Evolutionary conservation across 176 grass and related monocot species (phyloP).

Genomic region (Canna indica): DNA sequence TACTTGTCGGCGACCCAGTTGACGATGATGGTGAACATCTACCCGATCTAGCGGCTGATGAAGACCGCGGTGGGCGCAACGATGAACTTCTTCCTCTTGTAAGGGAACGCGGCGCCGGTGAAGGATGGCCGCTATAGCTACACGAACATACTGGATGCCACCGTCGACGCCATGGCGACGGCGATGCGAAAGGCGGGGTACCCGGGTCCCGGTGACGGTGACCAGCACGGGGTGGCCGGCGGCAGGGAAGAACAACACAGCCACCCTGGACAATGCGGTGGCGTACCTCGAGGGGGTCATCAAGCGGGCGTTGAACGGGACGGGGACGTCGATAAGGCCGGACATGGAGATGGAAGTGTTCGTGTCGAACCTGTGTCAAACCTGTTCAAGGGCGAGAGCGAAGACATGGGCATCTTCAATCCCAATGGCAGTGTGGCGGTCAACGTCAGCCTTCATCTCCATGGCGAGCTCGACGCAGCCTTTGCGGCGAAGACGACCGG

Average conservation of each 20-base stretch:
- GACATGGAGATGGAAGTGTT: conserved; percentile 42
- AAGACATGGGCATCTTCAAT: conserved; percentile 56
- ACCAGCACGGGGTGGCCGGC: conserved; percentile 72
- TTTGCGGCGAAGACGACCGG: too few species aligned
- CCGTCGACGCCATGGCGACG: conserved; percentile 43
- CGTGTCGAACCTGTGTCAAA: too few species aligned
- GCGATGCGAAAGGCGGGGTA: conserved; percentile 57
- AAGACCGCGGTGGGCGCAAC: conserved; percentile 44
- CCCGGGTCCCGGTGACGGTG: conserved; percentile 34
- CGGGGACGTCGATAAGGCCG: conserved; percentile 39
- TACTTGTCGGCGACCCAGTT: conserved; percentile 46
- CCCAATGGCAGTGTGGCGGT: conserved; percentile 41
- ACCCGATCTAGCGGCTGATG: conserved; percentile 63
- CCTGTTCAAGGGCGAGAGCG: conserved; percentile 50
- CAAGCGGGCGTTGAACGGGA: conserved; percentile 21
- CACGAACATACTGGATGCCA: conserved; percentile 53
- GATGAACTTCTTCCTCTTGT: conserved; percentile 43
- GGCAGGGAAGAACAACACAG: conserved; percentile 32
- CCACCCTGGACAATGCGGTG: conserved; percentile 40
- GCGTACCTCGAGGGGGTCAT: conserved; percentile 50
- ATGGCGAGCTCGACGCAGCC: too few species aligned
- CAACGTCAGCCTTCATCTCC: conserved; percentile 31
- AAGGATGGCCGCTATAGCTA: conserved; percentile 37
- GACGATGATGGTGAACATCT: conserved; percentile 63
- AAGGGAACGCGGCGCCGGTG: conserved; percentile 19